Evolutionary conservation across 352 stramenopile genomes (phyloP).

Genomic region (Lagenidium sp.): DNA sequence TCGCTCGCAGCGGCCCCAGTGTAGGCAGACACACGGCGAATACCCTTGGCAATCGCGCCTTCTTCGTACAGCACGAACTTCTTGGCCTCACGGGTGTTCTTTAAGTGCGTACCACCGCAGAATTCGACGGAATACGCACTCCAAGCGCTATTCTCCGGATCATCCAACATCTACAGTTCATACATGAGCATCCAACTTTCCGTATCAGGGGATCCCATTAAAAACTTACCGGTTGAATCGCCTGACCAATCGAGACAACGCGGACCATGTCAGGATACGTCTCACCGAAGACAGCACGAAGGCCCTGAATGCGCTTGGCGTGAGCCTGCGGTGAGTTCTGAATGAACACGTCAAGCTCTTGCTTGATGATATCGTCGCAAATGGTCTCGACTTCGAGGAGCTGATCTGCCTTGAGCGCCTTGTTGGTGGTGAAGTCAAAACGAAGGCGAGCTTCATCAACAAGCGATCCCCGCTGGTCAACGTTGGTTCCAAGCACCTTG

Average conservation of each 20-base stretch:
- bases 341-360: conserved; percentile 88
- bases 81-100: conserved; percentile 93
- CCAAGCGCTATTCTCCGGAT: conserved; percentile 87
- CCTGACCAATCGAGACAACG: conserved; percentile 93
- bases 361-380: conserved; percentile 83
- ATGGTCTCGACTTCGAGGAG: conserved; percentile 82
- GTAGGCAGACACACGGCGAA: conserved; percentile 94
- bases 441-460: conserved; percentile 96
- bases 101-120: conserved; percentile 97
- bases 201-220: no score
- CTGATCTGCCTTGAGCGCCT: conserved; percentile 91
- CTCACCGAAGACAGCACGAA: conserved; percentile 98
- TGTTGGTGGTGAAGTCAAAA: conserved; percentile 98
- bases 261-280: conserved; percentile 98
- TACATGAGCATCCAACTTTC: neutral
- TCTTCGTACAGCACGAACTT: conserved; percentile 98
- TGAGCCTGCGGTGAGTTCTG: conserved; percentile 91
- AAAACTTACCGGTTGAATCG: conserved; percentile 30
- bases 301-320: conserved; percentile 91
- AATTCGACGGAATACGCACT: conserved; percentile 96
- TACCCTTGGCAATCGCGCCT: conserved; percentile 95
- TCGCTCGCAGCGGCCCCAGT: conserved; percentile 86
- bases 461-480: conserved; percentile 97
- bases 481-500: conserved; percentile 89
- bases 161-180: conserved; percentile 41